Conservation (phyloP, 768 basidiomycete genomes). For the Trametes punicea region DNA sequence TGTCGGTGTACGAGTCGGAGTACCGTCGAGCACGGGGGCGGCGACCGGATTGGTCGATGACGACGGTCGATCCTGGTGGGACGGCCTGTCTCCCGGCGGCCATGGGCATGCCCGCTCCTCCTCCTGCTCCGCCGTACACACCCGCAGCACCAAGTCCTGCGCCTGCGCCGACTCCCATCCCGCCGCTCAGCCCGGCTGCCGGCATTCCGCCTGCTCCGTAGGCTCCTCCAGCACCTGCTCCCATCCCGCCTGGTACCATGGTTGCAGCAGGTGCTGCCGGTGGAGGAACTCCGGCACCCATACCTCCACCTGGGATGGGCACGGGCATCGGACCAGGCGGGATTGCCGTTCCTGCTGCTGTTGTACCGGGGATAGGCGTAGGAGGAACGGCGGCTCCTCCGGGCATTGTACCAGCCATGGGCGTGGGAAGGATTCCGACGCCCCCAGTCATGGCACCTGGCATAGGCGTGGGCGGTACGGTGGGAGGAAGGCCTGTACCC, state of each 20-base stretch:
- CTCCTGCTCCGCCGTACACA: neutral
- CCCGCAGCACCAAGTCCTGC: neutral
- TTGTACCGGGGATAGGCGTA: neutral
- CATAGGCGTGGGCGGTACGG: neutral
- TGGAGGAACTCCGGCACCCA: neutral
- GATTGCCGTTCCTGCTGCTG: neutral
- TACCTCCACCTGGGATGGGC: neutral
- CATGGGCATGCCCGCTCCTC: neutral
- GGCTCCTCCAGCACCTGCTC: neutral
- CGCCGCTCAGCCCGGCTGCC: too few species aligned
- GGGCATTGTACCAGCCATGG: neutral
- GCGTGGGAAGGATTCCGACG: too few species aligned
- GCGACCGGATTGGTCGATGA: conserved; percentile 8
- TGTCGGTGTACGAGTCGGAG: conserved; percentile 2
- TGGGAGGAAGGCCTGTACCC: neutral
- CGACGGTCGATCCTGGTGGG: conserved; percentile 24
- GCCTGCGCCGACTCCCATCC: neutral
- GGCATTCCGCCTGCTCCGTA: neutral
- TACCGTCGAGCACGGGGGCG: conserved; percentile 3
- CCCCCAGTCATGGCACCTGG: neutral
- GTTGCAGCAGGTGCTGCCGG: neutral
- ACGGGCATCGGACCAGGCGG: conserved; percentile 3
- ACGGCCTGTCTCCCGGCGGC: neutral
- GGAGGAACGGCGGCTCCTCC: neutral
- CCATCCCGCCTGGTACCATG: neutral